Evolutionary conservation across 129 eudicot species (phyloP), one percentile per base, ranked within the genome.

Genomic region (Lactuca saligna): DNA sequence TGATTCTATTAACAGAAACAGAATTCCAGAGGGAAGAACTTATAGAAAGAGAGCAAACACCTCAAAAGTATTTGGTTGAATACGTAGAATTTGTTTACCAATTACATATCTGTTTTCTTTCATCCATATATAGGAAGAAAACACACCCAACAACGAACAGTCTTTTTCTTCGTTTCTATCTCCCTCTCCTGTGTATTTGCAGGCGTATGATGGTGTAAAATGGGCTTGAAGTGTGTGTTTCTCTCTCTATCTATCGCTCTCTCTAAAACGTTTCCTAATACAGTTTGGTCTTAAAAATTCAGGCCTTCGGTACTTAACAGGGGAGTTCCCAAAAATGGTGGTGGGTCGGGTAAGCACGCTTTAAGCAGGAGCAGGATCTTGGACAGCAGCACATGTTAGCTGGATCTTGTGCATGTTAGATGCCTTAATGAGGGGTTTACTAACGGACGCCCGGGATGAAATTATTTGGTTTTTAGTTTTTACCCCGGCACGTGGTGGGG

Each of bases 381-480:
- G 65, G 66, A 54, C 69, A 41, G 69, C 34, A 54, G 75, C 70
- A 61, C 76, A 69, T 76, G 81, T 39, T 76, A 76, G 80, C 51
- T 61, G 65, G 80, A 75, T 58, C 65, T 14, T 14, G 91, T 80
- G 76, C 66, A 82, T 7, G 57, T 78, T 89, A 82, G 88, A 34
- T 13, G 67, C 54, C 38, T 38, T 46, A n/a, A 10, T 41, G 37
- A 55, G 68, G 74, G 3, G 0, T 44, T 16, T 49, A 32, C 73
- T 86, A 82, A 62, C 70, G 16, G 82, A 60, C 80, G 76, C 83
- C 11, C 70, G 13, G 3, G 75, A 75, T 42, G 59, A 69, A 51
- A 69, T 17, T 4, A 25, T 63, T 63, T 34, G 71, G 60, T 25
- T 79, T 75, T 25, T 25, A 25, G 60, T 25, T 79, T 72, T 69